phyloP scores from a whole-genome alignment of 371 early-diverging fungal genomes.

The Mortierella sp. region DNA sequence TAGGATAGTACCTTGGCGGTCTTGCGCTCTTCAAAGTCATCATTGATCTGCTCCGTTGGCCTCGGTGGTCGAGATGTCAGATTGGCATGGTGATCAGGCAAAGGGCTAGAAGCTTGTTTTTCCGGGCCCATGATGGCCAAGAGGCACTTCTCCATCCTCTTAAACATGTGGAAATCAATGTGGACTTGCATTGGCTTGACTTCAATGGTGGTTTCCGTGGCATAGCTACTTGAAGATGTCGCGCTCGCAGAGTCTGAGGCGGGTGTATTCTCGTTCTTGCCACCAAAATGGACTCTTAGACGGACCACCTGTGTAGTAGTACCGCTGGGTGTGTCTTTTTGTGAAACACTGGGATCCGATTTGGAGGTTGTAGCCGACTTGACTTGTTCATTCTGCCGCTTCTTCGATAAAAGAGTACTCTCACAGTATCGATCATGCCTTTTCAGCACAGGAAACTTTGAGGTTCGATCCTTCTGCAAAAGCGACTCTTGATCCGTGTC shows the following conservation, averaged over 20 bases:
- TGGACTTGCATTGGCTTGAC: constrained; percentile 62
- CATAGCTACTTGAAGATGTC: constrained; percentile 18
- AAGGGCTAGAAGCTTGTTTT: constrained; percentile 1
- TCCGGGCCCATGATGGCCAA: constrained; percentile 39
- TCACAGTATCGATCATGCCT: constrained; percentile 37
- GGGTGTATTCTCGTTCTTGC: constrained; percentile 22
- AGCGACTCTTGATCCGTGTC: constrained; percentile 35
- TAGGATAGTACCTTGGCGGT: constrained; percentile 16
- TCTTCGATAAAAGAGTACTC: constrained; percentile 3
- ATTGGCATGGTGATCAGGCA: constrained; percentile 10
- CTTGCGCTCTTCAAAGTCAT: constrained; percentile 22
- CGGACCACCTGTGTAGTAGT: constrained; percentile 28
- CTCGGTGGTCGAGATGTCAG: constrained; percentile 1
- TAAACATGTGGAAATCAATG: constrained; percentile 60
- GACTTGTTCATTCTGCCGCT: constrained; percentile 5
- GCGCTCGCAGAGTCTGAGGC: constrained; percentile 10
- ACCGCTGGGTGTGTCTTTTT: background rate
- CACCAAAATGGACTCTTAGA: constrained; percentile 36
- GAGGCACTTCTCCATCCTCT: constrained; percentile 62
- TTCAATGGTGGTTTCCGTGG: constrained; percentile 60
- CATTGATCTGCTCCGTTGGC: constrained; percentile 26
- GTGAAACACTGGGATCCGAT: constrained; percentile 5
- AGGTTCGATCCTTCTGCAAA: constrained; percentile 22
- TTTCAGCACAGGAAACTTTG: constrained; percentile 29
- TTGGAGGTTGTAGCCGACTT: background rate